Percentiles rank a stretch among this genome's conserved stretches.
These are phyloP conservation scores for Colletotrichum camelliae DNA, from an alignment of 2,329 filamentous ascomycete species.

Conservation along the genomic window DNA sequence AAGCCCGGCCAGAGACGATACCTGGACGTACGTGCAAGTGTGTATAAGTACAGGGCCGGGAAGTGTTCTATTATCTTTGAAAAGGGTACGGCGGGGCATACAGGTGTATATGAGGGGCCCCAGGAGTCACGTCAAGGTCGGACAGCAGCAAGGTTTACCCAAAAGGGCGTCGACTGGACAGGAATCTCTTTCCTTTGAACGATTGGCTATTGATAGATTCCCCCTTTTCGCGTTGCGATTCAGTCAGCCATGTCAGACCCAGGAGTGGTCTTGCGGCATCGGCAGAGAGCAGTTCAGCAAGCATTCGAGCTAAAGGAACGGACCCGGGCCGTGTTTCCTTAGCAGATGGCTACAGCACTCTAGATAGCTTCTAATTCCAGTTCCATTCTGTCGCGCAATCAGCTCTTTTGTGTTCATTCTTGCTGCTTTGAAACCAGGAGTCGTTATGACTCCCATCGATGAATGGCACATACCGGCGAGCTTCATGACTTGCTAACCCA, in stretches of 20 bases:
- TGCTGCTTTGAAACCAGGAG: not conserved
- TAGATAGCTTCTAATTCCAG: constrained; percentile 17
- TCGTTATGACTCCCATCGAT: not conserved
- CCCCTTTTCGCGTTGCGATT: constrained; percentile 13
- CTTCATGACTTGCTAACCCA: not conserved
- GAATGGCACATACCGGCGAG: not conserved
- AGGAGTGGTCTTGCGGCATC: not conserved
- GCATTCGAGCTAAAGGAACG: constrained; percentile 8
- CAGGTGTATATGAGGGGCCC: constrained; percentile 22
- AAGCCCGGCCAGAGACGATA: constrained; percentile 23
- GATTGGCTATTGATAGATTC: constrained; percentile 19
- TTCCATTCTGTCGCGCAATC: not conserved
- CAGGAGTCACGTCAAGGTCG: constrained; percentile 18
- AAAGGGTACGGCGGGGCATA: not conserved
- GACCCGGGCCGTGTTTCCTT: constrained; percentile 8
- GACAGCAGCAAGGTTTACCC: constrained; percentile 1
- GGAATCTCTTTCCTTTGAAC: constrained; percentile 6
- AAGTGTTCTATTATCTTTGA: not conserved
- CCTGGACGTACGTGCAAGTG: constrained; percentile 28
- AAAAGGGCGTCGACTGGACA: constrained; percentile 13
- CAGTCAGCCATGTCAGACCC: not conserved
- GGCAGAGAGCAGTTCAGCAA: constrained; percentile 18
- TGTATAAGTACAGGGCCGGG: constrained; percentile 37
- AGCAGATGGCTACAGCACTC: constrained; percentile 14
- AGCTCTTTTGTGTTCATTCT: not conserved